Conservation (phyloP, 139 green algal genomes). For the Coelastrella sp. region DNA sequence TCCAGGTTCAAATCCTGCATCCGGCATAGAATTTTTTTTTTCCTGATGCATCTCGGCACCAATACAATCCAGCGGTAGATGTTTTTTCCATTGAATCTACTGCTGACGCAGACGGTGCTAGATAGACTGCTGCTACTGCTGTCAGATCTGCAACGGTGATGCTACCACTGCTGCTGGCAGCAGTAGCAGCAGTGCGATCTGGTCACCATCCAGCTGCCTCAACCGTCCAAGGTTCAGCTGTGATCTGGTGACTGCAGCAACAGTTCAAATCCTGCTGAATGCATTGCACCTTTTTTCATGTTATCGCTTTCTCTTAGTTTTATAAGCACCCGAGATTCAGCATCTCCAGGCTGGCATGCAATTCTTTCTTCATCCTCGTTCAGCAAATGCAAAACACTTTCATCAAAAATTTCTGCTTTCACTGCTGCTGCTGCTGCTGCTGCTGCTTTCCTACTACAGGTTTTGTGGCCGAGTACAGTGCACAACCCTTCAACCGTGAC, state of each 20-base stretch:
- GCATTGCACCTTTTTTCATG: too few species aligned
- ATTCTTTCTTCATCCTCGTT: too few species aligned
- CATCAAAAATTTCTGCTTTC: not conserved
- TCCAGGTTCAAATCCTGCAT: too few species aligned
- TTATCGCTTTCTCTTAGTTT: not conserved
- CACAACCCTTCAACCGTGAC: slow-evolving; percentile 52
- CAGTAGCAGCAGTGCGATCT: not conserved
- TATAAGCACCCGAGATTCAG: too few species aligned
- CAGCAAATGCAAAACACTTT: not conserved
- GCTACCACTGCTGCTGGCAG: not conserved
- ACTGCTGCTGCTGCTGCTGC: not conserved
- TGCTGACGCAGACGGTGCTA: slow-evolving; percentile 31
- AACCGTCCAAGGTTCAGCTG: not conserved
- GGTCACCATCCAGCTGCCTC: not conserved
- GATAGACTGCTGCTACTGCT: not conserved
- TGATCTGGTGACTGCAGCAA: not conserved
- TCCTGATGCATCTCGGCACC: not conserved
- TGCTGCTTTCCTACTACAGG: slow-evolving; percentile 27
- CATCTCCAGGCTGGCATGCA: too few species aligned
- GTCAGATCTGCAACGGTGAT: not conserved
- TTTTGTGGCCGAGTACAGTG: slow-evolving; percentile 55
- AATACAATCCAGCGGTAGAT: slow-evolving; percentile 24
- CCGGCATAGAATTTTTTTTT: too few species aligned
- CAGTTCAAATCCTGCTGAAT: too few species aligned
- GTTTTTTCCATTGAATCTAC: not conserved